Base-by-base conservation (phyloP, 768 basidiomycete species). In the Hygrocybe punicea region DNA sequence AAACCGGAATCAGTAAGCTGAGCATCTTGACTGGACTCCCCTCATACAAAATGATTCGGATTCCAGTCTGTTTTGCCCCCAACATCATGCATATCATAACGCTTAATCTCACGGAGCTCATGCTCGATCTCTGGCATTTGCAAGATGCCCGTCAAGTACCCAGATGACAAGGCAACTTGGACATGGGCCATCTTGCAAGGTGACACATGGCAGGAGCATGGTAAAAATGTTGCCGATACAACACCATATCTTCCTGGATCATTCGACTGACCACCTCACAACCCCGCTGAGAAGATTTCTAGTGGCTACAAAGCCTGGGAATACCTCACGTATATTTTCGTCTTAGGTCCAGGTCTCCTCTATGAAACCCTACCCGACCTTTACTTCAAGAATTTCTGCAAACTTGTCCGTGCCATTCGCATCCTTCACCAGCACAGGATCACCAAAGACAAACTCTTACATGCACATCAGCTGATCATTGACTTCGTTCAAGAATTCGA, bases 11-110 rank as follows among this genome's bases (percentile, higher is more conserved):
- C 8, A 63, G 51, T 0, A 73, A 73, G 37, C 71, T 73, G 0
- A 71, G 64, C 2, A 63, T 81, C 10, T 69, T 81, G 19, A 63
- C 63, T n/a, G 75, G 73, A 0, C 61, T 81, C 9, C 17, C 21
- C 78, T 78, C 61, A 58, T 64, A 0, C 63, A 70, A 21, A 71
- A 66, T 29, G 73, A 70, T 0, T 81, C 79, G 50, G 63, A 67
- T 0, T 34, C 73, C 48, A 50, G 19, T 7, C 13, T 50, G 48
- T 33, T 50, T 25, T 50, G 48, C 7, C 36, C n/a, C n/a, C n/a
- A n/a, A n/a, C n/a, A n/a, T n/a, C n/a, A n/a, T n/a, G n/a, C n/a
- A n/a, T n/a, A n/a, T 4, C 34, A 1, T 77, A 82, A 56, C 56
- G 4, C 57, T 76, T 48, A 70, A 69, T 17, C 65, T 80, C 51